phyloP scores from a whole-genome alignment of 306 rosid genomes.

The Vicia sativa region DNA sequence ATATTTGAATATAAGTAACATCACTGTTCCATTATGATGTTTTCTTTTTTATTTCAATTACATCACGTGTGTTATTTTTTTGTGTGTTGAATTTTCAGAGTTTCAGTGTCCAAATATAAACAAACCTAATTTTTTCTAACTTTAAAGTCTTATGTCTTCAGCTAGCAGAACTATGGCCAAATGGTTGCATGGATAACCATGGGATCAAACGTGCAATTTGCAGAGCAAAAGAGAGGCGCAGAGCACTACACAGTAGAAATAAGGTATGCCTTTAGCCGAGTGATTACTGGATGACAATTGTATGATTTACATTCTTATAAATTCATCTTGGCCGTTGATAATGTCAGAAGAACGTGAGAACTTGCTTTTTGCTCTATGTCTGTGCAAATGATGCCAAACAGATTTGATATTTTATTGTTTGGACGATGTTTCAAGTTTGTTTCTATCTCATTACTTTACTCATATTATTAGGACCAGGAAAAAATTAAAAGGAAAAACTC shows the following conservation, averaged over 20 bases:
- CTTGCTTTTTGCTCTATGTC: constrained; percentile 11
- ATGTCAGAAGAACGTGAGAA: not conserved
- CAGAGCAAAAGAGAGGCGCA: constrained; percentile 86
- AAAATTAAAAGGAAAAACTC: constrained; percentile 71
- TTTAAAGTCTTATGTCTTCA: constrained; percentile 41
- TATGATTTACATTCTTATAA: not conserved
- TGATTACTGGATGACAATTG: not conserved
- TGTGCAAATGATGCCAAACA: constrained; percentile 15
- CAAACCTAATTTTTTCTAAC: constrained; percentile 16
- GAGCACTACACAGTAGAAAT: constrained; percentile 52
- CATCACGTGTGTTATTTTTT: not conserved
- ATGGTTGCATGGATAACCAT: constrained; percentile 93
- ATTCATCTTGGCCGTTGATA: not conserved
- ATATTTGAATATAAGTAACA: constrained; percentile 27
- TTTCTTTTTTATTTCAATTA: not conserved
- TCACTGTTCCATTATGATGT: not conserved
- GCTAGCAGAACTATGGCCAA: constrained; percentile 94
- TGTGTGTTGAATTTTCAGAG: constrained; percentile 12
- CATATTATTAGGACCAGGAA: constrained; percentile 65
- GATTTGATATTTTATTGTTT: constrained; percentile 22
- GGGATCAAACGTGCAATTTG: constrained; percentile 89
- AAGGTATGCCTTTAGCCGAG: constrained; percentile 54
- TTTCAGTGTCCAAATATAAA: constrained; percentile 8
- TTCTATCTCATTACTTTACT: constrained; percentile 27
- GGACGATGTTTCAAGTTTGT: constrained; percentile 11